Percentiles rank a stretch among this genome's conserved stretches.
Evolutionary conservation across 148 eudicot genomes (phyloP).

Genomic region (Chenopodium suecicum): DNA sequence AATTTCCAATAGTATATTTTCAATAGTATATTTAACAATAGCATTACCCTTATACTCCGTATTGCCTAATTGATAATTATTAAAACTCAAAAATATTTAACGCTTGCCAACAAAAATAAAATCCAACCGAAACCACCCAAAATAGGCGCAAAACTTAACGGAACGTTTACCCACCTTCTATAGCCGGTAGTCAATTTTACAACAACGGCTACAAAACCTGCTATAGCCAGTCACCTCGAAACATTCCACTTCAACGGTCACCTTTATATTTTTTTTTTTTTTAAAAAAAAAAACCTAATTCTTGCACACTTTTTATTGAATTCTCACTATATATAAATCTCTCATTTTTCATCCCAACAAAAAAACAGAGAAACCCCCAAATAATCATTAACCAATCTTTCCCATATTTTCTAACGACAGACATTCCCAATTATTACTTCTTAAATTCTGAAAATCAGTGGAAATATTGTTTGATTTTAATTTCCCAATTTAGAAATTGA

Average conservation of each 20-base stretch:
- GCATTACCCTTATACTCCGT: no score
- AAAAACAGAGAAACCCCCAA: background rate
- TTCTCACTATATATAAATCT: background rate
- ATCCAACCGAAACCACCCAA: background rate
- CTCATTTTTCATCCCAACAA: background rate
- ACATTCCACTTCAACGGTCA: slow-evolving; percentile 1
- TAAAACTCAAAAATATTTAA: no score
- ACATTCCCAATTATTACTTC: background rate
- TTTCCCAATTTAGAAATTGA: background rate
- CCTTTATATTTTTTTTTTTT: background rate
- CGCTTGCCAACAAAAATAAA: no score
- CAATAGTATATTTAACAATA: no score
- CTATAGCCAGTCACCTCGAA: slow-evolving; percentile 3
- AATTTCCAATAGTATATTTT: no score
- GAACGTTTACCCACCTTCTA: background rate
- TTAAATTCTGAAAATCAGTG: background rate
- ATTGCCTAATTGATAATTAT: no score
- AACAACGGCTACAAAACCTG: slow-evolving; percentile 15
- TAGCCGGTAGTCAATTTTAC: no score
- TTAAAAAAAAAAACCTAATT: background rate
- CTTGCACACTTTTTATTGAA: background rate
- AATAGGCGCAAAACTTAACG: background rate
- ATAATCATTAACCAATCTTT: background rate
- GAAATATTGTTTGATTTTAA: background rate
- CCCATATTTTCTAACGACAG: background rate